Evolutionary conservation across 2,329 filamentous ascomycete genomes (phyloP).

Genomic region (Gremmenia infestans): DNA sequence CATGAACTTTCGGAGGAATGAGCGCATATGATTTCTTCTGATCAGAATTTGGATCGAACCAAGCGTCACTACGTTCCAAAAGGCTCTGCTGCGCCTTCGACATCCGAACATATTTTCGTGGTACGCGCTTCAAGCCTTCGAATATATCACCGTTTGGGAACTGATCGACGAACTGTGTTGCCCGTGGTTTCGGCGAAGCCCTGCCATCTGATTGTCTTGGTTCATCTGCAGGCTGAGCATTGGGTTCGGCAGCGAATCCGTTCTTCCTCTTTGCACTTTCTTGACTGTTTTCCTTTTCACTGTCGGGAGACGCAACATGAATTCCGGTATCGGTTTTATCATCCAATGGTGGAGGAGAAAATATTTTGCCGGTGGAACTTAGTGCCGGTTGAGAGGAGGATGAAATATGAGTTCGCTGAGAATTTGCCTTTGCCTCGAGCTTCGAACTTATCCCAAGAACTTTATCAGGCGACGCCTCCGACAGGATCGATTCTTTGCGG

Average conservation of each 20-base stretch:
- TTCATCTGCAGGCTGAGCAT: background rate
- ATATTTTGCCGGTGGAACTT: constrained; percentile 1
- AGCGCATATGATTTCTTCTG: constrained; percentile 14
- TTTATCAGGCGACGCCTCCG: background rate
- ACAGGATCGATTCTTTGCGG: background rate
- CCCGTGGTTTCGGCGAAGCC: background rate
- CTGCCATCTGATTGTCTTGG: background rate
- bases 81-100: constrained; percentile 45
- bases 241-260: background rate
- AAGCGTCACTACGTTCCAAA: constrained; percentile 40
- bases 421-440: constrained; percentile 9
- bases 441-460: constrained; percentile 6
- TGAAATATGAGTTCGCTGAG: background rate
- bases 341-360: constrained; percentile 2
- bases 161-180: constrained; percentile 8
- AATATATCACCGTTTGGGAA: constrained; percentile 26
- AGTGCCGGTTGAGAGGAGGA: background rate
- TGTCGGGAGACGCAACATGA: constrained; percentile 4
- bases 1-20: constrained; percentile 31
- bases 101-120: constrained; percentile 39
- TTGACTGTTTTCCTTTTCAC: constrained; percentile 23
- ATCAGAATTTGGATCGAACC: constrained; percentile 23
- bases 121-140: constrained; percentile 30
- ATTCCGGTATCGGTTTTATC: constrained; percentile 1
- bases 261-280: constrained; percentile 1